Base-by-base conservation (phyloP, 306 rosid species). In the Quercus parvula region DNA sequence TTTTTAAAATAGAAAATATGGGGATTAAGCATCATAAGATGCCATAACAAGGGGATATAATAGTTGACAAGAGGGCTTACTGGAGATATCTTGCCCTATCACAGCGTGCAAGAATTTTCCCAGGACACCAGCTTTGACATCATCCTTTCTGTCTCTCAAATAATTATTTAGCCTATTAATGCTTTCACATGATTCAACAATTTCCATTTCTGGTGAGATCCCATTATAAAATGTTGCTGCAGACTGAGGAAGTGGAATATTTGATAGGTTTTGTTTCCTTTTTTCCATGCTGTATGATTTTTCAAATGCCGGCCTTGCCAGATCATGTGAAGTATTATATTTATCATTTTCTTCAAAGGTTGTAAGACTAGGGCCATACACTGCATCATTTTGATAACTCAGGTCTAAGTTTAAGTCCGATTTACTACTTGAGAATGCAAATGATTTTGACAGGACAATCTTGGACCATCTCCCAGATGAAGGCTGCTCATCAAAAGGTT, bases 21-120 rank as follows among this genome's bases (percentile, higher is more conserved):
- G 20, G 20, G 15, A 11, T 63, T 63, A 15, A 14, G 44, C 41
- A 14, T 13, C 12, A 27, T 14, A 13, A 63, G 28, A 1, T 27
- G 15, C 5, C 69, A 62, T 25, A 14, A 25, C 69, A 27, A 25
- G 38, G n/a, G 35, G 15, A 63, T 20, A 63, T 63, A 27, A 28
- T 19, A 28, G 70, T 63, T 27, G 70, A 63, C 25, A 54, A 78
- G 64, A 70, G 79, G 58, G 76, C 63, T 84, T 89, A 94, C 98
- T 94, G 28, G 93, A 82, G 61, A 30, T 86, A 78, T 92, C 94
- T 74, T 82, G 78, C 77, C 88, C 86, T 70, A 89, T 89, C 7
- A 92, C 92, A 71, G 89, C 97, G 79, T 68, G 91, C 52, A 94
- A 86, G 89, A 90, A 92, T 83, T 83, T 89, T 51, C 91, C 97